Evolutionary conservation across 495 filamentous ascomycete genomes (phyloP).

Genomic region (Podospora tetraspora): DNA sequence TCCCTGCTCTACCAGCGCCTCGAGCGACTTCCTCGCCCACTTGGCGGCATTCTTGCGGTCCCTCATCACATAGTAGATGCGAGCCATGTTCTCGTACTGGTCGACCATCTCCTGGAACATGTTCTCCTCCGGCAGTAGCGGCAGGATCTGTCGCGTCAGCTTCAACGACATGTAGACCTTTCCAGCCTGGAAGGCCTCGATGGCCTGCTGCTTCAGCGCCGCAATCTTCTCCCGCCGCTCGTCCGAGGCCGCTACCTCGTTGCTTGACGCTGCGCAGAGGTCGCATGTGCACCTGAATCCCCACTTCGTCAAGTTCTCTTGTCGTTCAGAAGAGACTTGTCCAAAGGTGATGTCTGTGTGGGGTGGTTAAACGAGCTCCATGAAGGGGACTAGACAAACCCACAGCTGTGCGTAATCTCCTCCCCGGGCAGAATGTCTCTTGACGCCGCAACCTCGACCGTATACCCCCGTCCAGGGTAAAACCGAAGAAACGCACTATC

Average conservation of each 20-base stretch:
- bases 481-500: conserved; percentile 35
- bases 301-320: conserved; percentile 29
- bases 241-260: conserved; percentile 31
- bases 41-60: conserved; percentile 31
- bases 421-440: conserved; percentile 35
- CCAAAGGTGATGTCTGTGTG: conserved; percentile 32
- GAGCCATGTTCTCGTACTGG: conserved; percentile 38
- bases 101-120: conserved; percentile 32
- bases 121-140: conserved; percentile 30
- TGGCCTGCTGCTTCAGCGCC: conserved; percentile 25
- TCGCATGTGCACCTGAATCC: conserved; percentile 37
- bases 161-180: conserved; percentile 32
- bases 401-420: conserved; percentile 41
- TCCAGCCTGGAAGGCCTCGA: conserved; percentile 28
- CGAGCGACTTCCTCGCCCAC: conserved; percentile 31
- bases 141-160: conserved; percentile 28
- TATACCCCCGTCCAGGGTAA: conserved; percentile 24
- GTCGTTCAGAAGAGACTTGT: conserved; percentile 25
- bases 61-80: conserved; percentile 33
- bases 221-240: conserved; percentile 31
- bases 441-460: conserved; percentile 30
- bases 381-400: not conserved
- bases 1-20: conserved; percentile 28
- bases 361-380: not conserved
- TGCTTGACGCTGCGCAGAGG: conserved; percentile 30